Evolutionary conservation across 2,329 filamentous ascomycete genomes (phyloP).

Genomic region (Elsinoe arachidis): DNA sequence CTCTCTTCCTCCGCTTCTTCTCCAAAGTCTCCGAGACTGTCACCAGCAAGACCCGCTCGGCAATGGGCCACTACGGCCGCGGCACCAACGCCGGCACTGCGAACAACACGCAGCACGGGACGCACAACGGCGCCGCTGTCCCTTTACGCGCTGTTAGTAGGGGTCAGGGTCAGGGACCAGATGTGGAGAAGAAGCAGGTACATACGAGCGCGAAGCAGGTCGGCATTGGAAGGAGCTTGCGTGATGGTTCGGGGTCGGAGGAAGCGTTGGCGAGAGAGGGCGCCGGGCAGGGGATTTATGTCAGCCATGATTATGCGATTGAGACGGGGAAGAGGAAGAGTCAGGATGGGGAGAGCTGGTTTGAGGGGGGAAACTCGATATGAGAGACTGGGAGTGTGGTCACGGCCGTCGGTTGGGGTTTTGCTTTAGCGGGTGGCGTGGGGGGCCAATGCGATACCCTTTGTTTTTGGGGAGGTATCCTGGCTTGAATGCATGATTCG

Average conservation of each 20-base stretch:
- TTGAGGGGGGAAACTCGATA: background rate
- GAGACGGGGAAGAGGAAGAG: conserved; percentile 4
- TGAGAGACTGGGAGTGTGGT: background rate
- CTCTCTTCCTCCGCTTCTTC: conserved; percentile 9
- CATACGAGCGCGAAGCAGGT: background rate
- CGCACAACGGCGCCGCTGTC: background rate
- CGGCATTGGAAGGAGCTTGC: background rate
- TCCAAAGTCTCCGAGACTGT: conserved; percentile 4
- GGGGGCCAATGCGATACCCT: background rate
- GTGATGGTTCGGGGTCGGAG: background rate
- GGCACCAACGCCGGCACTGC: background rate
- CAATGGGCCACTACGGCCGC: background rate
- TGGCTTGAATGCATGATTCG: background rate
- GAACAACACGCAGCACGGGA: background rate
- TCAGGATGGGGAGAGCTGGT: background rate
- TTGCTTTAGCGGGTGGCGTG: background rate
- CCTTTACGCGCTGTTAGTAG: background rate
- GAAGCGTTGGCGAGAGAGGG: background rate
- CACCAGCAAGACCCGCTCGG: background rate
- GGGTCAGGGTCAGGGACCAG: background rate
- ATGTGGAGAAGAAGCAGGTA: background rate
- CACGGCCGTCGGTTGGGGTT: background rate
- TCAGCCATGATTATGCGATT: conserved; percentile 3
- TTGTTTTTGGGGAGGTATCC: background rate
- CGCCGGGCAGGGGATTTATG: background rate